Percentiles rank a stretch among this genome's conserved stretches.
Conservation (phyloP, 1,139 yeast genomes). For the Groenewaldozyma sp. region DNA sequence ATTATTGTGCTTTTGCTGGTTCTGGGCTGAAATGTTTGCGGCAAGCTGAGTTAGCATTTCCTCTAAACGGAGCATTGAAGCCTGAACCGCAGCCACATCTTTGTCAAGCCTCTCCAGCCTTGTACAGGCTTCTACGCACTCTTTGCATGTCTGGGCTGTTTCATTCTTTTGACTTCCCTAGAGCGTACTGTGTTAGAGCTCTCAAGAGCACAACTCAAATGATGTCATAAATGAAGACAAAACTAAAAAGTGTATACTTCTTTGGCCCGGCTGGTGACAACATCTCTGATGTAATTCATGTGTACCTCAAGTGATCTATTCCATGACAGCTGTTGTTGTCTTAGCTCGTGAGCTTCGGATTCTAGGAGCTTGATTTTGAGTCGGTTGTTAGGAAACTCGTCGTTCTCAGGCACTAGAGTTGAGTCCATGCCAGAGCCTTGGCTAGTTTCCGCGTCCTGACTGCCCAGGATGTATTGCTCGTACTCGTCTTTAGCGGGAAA, state of each 20-base stretch:
- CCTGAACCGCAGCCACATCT: too few species aligned
- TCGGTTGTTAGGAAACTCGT: neutral
- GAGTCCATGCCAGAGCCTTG: neutral
- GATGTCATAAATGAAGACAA: too few species aligned
- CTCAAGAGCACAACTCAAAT: too few species aligned
- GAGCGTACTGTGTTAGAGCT: too few species aligned
- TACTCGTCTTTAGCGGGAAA: neutral
- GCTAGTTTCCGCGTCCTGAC: neutral
- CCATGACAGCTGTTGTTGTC: slow-evolving; percentile 3
- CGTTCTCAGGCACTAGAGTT: neutral
- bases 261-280: too few species aligned
- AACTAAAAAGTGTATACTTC: too few species aligned
- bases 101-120: too few species aligned
- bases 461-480: neutral
- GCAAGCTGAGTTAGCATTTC: too few species aligned
- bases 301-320: neutral
- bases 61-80: too few species aligned
- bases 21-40: neutral
- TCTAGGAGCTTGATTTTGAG: neutral
- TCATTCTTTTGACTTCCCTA: too few species aligned
- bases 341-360: slow-evolving; percentile 1
- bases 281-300: neutral
- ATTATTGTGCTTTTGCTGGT: neutral
- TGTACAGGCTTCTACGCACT: too few species aligned
- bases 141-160: too few species aligned